phyloP scores from a whole-genome alignment of 2,329 filamentous ascomycete genomes.

The Monosporascus sp. region DNA sequence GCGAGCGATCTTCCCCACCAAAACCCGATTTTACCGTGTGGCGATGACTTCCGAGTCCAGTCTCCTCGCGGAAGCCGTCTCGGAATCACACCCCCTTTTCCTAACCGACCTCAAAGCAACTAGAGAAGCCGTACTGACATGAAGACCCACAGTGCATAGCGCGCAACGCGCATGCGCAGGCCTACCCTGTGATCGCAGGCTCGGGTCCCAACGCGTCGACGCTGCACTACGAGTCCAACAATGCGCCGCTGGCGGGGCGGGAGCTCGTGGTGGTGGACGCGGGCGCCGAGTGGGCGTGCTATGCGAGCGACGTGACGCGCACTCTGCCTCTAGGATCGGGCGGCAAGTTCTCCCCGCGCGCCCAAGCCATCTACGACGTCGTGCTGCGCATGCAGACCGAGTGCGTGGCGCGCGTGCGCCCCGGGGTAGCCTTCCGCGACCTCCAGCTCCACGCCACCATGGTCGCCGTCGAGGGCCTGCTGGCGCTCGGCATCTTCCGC shows the following conservation, averaged over 20 bases:
- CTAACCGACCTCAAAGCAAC: too few species aligned
- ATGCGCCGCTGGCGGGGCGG: slow-evolving; percentile 62
- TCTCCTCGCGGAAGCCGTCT: too few species aligned
- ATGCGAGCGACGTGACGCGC: slow-evolving; percentile 85
- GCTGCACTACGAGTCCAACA: slow-evolving; percentile 81
- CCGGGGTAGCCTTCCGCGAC: slow-evolving; percentile 65
- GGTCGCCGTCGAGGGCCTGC: slow-evolving; percentile 66
- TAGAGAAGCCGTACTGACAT: too few species aligned
- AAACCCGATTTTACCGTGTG: too few species aligned
- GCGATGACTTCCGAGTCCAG: too few species aligned
- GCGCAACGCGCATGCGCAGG: slow-evolving; percentile 68
- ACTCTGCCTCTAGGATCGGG: slow-evolving; percentile 66
- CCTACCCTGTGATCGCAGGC: slow-evolving; percentile 86
- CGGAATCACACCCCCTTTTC: too few species aligned
- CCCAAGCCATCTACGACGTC: slow-evolving; percentile 67
- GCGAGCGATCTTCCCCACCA: too few species aligned
- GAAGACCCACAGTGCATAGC: slow-evolving; percentile 51
- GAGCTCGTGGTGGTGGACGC: slow-evolving; percentile 82
- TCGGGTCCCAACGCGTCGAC: slow-evolving; percentile 77
- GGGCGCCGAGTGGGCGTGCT: slow-evolving; percentile 77
- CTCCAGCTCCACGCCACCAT: slow-evolving; percentile 69
- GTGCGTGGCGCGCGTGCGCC: slow-evolving; percentile 64
- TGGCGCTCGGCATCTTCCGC: slow-evolving; percentile 65
- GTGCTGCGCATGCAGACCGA: slow-evolving; percentile 77
- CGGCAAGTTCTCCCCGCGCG: slow-evolving; percentile 57